phyloP scores from a whole-genome alignment of 768 basidiomycete genomes.

The Tricholoma terreum region DNA sequence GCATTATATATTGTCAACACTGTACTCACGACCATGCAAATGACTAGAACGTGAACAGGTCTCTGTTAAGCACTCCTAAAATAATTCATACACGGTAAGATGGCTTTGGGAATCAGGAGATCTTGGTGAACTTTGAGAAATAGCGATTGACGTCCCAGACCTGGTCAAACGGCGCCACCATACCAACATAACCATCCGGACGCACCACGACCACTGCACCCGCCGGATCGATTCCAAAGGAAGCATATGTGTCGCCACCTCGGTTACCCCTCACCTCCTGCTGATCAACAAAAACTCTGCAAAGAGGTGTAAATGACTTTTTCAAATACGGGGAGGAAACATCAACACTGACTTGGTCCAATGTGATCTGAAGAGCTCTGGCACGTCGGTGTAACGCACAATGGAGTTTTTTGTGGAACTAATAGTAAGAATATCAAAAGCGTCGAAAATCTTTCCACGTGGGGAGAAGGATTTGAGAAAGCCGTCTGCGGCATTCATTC shows the following conservation, averaged over 20 bases:
- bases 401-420: conserved; percentile 34
- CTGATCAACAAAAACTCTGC: conserved; percentile 62
- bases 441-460: conserved; percentile 24
- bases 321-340: neutral
- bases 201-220: conserved; percentile 57
- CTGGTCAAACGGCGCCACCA: conserved; percentile 47
- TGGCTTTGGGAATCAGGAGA: neutral
- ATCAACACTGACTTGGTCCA: conserved; percentile 51
- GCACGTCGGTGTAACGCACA: conserved; percentile 45
- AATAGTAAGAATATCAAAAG: conserved; percentile 45
- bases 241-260: conserved; percentile 54
- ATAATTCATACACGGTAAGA: neutral
- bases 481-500: conserved; percentile 22
- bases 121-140: conserved; percentile 42
- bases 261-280: conserved; percentile 37
- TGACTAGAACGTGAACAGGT: no score
- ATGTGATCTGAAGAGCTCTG: conserved; percentile 45
- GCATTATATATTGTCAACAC: no score
- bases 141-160: conserved; percentile 40
- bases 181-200: conserved; percentile 66
- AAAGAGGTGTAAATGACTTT: neutral
- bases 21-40: no score
- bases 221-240: conserved; percentile 47
- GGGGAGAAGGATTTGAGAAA: conserved; percentile 31
- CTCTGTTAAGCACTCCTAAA: no score